Base-by-base conservation (phyloP, 1,139 yeast genomes). In the Groenewaldozyma sp. region DNA sequence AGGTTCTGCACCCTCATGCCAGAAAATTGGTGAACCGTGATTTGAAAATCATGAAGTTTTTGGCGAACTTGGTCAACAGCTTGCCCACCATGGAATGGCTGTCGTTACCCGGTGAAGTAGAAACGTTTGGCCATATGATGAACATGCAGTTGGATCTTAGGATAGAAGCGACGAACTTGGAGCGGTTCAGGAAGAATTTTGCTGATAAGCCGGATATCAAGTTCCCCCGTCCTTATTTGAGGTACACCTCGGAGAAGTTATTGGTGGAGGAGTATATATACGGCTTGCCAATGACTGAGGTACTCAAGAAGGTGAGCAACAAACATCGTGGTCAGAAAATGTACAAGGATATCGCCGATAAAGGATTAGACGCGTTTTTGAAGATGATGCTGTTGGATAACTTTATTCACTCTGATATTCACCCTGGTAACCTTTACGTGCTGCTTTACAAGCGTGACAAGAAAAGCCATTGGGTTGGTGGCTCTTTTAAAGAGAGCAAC, bases 11-110 rank as follows among this genome's bases (percentile, higher is more conserved):
- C 60, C 99, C 99, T 0, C 67, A 72, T 13, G 95, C 87, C 4
- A 82, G 77, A 42, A 62, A 67, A 18, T 76, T 74, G 38, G 82
- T 91, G 18, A 73, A 74, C 45, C 70, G 97, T 45, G 99, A 93
- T 58, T 67, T 91, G 51, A 73, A 71, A 48, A 83, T 91, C 35
- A 88, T 93, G 95, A 65, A 62, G 26, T 76, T 80, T 50, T 82
- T 88, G 54, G 98, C 98, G 2, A 62, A 64, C 32, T 44, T 71
- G 1, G 74, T 91, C 36, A 78, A 87, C 52, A 49, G 60, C 14
- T 67, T 88, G 2, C 99, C 98, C 1, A 86, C 95, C 0, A 84
- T 91, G 95, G 96, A 91, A 59, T 91, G 99, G 99, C 67, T 91
- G 5, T 84, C 95, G 4, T 65, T 91, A 37, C 98, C 97, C 0